Evolutionary conservation across 2,329 filamentous ascomycete species (phyloP).

Genomic region (Pezicula radicicola): DNA sequence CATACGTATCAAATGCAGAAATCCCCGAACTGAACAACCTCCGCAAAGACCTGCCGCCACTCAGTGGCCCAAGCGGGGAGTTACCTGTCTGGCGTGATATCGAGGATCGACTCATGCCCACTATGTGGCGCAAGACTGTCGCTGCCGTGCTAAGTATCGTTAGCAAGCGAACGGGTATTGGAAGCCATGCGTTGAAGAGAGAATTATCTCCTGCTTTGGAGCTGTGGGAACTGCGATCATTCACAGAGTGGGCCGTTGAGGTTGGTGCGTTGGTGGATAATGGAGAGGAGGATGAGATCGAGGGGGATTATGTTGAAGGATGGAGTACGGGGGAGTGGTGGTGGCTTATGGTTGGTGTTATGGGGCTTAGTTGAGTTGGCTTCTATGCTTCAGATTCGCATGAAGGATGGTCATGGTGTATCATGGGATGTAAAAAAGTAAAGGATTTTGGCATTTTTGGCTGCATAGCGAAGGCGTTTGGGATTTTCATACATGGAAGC

Average conservation of each 20-base stretch:
- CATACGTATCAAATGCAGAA: conserved; percentile 54
- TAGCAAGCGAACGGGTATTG: conserved; percentile 58
- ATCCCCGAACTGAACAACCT: conserved; percentile 39
- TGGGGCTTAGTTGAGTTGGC: no score
- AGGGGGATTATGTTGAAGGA: conserved; percentile 37
- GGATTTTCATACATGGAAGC: no score
- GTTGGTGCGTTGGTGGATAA: conserved; percentile 33
- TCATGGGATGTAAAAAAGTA: no score
- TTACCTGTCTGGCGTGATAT: conserved; percentile 74
- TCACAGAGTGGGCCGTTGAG: conserved; percentile 55
- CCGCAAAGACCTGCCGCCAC: conserved; percentile 25
- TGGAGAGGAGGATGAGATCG: conserved; percentile 15
- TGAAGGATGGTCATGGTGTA: no score
- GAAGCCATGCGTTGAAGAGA: conserved; percentile 47
- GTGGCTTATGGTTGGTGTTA: conserved; percentile 55
- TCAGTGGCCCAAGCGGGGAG: conserved; percentile 41
- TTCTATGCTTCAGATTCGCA: no score
- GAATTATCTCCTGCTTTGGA: conserved; percentile 58
- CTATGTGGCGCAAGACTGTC: conserved; percentile 63
- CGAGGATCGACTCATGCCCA: conserved; percentile 54
- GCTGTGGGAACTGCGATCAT: conserved; percentile 57
- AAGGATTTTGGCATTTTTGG: no score
- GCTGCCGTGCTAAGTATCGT: conserved; percentile 60
- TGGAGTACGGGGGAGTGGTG: conserved; percentile 60
- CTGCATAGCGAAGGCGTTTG: no score